Evolutionary conservation across 208 protist genomes (phyloP).

Genomic region (Crithidia mellificae): DNA sequence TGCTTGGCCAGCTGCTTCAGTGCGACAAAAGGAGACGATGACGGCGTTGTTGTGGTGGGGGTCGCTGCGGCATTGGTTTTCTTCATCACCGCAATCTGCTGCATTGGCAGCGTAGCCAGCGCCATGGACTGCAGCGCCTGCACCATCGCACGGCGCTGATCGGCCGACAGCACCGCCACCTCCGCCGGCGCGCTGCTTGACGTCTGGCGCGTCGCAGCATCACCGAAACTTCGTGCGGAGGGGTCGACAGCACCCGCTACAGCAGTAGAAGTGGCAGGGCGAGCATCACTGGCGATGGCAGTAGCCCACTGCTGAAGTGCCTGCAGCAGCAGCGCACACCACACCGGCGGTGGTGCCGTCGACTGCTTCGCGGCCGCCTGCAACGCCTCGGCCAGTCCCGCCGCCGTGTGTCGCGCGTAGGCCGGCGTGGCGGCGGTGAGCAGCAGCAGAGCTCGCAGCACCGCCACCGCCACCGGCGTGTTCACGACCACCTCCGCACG

Average conservation of each 20-base stretch:
- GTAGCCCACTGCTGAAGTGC: conserved; percentile 37
- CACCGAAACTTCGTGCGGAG: no score
- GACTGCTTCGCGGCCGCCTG: conserved; percentile 24
- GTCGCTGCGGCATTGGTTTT: neutral
- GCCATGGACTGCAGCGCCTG: conserved; percentile 30
- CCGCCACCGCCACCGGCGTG: conserved; percentile 29
- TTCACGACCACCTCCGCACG: conserved; percentile 22
- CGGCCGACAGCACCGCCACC: neutral
- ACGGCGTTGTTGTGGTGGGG: no score
- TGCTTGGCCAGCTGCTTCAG: conserved; percentile 36
- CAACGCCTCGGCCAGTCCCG: conserved; percentile 33
- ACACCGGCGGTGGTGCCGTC: conserved; percentile 13
- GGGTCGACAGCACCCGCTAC: no score
- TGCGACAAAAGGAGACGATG: neutral
- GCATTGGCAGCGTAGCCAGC: conserved; percentile 28
- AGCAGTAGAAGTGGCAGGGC: no score
- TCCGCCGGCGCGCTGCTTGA: neutral
- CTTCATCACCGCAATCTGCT: conserved; percentile 8
- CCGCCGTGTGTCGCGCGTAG: conserved; percentile 21
- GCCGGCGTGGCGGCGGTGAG: conserved; percentile 38
- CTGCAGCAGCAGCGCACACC: conserved; percentile 38
- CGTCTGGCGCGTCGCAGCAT: no score
- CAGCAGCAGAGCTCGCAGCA: conserved; percentile 54
- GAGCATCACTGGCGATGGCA: conserved; percentile 1
- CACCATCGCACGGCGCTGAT: conserved; percentile 24